Conservation (phyloP, 768 basidiomycete species). For the Scleroderma bovista region DNA sequence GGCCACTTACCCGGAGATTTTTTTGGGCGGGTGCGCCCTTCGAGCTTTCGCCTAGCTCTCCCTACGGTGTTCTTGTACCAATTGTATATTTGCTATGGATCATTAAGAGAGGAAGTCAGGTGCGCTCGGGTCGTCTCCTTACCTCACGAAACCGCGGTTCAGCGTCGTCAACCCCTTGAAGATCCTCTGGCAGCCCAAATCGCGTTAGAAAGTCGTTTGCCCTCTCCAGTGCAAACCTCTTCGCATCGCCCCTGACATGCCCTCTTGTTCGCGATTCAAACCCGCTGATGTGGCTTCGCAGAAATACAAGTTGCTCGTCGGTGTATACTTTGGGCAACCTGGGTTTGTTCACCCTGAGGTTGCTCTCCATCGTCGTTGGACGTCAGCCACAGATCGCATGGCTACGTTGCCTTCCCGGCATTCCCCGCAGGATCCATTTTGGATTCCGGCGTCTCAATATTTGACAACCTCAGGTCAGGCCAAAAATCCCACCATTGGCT, state of each 20-base stretch:
- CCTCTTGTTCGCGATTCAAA: slow-evolving; percentile 57
- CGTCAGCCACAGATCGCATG: slow-evolving; percentile 15
- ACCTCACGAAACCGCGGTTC: slow-evolving; percentile 62
- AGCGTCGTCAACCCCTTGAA: slow-evolving; percentile 49
- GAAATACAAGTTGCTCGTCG: slow-evolving; percentile 55
- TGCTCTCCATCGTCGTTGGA: slow-evolving; percentile 35
- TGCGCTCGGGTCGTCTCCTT: slow-evolving; percentile 5
- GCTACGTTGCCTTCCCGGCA: slow-evolving; percentile 6
- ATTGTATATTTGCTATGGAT: slow-evolving; percentile 58
- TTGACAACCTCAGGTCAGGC: background rate
- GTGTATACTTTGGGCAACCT: slow-evolving; percentile 61
- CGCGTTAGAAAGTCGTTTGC: slow-evolving; percentile 55
- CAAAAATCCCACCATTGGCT: background rate
- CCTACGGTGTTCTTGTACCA: slow-evolving; percentile 73
- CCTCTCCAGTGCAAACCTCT: slow-evolving; percentile 60
- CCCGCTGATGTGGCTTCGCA: slow-evolving; percentile 46
- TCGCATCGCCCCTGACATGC: slow-evolving; percentile 60
- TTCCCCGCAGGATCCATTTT: slow-evolving; percentile 19
- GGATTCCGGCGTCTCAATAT: slow-evolving; percentile 11
- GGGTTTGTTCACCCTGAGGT: slow-evolving; percentile 63
- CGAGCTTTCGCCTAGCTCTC: slow-evolving; percentile 51
- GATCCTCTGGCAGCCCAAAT: slow-evolving; percentile 55
- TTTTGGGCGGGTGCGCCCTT: slow-evolving; percentile 47
- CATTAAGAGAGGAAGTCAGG: background rate
- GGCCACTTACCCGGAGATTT: slow-evolving; percentile 44